These are phyloP conservation scores for Thelonectria discophora DNA, from an alignment of 2,329 filamentous ascomycete species.

Conservation along the genomic window DNA sequence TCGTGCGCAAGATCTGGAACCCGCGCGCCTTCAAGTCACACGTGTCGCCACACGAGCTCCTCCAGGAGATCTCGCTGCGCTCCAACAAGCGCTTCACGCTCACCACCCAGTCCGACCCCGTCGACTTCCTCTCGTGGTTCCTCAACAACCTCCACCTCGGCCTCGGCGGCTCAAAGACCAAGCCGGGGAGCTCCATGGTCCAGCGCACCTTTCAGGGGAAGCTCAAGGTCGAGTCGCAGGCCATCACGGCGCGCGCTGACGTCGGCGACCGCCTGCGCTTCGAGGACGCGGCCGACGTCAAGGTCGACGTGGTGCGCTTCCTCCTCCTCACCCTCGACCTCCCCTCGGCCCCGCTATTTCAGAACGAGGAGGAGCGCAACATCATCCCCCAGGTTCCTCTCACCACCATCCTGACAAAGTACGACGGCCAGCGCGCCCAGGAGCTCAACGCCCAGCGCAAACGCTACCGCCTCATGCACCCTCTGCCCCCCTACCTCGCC, in stretches of 20 bases:
- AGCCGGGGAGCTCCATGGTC: conserved; percentile 83
- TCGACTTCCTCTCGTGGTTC: conserved; percentile 97
- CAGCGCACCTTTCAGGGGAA: conserved; percentile 94
- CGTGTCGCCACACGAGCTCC: conserved; percentile 94
- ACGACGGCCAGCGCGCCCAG: conserved; percentile 87
- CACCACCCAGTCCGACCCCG: conserved; percentile 90
- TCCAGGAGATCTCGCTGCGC: conserved; percentile 90
- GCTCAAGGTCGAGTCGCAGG: conserved; percentile 91
- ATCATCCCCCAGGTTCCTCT: conserved; percentile 95
- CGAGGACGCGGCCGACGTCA: conserved; percentile 86
- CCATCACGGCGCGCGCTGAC: conserved; percentile 90
- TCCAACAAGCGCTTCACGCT: conserved; percentile 94
- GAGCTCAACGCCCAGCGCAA: conserved; percentile 90
- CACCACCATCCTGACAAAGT: conserved; percentile 85
- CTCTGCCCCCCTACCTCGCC: conserved; percentile 87
- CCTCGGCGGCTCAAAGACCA: conserved; percentile 88
- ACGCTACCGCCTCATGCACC: conserved; percentile 88
- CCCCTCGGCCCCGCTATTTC: conserved; percentile 90
- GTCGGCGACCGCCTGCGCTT: conserved; percentile 88
- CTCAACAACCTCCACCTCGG: conserved; percentile 94
- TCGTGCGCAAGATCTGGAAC: conserved; percentile 98
- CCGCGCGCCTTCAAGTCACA: conserved; percentile 94
- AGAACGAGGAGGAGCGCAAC: conserved; percentile 92
- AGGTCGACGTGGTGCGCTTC: conserved; percentile 80
- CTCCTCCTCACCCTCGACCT: conserved; percentile 93